Percentiles rank a stretch among this genome's conserved stretches.
Evolutionary conservation across 257 asterid species (phyloP).

Genomic region (Haberlea rhodopensis): DNA sequence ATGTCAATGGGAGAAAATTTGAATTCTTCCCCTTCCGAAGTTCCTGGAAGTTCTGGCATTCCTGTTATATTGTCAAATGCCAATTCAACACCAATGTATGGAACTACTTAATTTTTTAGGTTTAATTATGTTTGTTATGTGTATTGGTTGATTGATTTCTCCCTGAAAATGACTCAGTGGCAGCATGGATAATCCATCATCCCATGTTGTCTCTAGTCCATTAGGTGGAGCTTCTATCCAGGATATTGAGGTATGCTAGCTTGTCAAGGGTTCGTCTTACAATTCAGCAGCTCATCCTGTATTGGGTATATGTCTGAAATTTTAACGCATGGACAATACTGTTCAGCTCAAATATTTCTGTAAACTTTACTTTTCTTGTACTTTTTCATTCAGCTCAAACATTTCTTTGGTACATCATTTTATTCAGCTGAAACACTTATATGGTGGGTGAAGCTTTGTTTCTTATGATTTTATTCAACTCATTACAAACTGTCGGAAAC

Average conservation of each 20-base stretch:
- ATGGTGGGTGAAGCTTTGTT: neutral
- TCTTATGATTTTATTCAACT: constrained; percentile 6
- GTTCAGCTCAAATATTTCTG: neutral
- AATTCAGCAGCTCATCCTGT: constrained; percentile 18
- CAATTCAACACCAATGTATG: constrained; percentile 39
- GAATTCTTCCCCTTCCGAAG: constrained; percentile 49
- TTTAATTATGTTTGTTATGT: neutral
- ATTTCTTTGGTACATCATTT: constrained; percentile 7
- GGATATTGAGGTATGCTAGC: constrained; percentile 61
- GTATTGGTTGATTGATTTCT: constrained; percentile 13
- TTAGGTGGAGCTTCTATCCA: constrained; percentile 53
- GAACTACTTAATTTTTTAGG: constrained; percentile 12
- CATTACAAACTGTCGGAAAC: neutral
- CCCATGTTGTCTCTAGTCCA: constrained; percentile 44
- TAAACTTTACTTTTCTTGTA: neutral
- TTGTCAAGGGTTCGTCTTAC: constrained; percentile 23
- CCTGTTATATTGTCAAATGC: constrained; percentile 37
- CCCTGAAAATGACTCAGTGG: constrained; percentile 38
- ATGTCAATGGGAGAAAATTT: constrained; percentile 40
- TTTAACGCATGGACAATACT: neutral
- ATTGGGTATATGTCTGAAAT: neutral
- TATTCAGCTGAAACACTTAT: neutral
- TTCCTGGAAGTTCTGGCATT: constrained; percentile 40
- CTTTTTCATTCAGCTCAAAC: neutral
- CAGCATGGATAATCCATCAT: constrained; percentile 41